These are phyloP conservation scores for Thalassia testudinum DNA, from an alignment of 116 monocot genomes.

Conservation along the genomic window DNA sequence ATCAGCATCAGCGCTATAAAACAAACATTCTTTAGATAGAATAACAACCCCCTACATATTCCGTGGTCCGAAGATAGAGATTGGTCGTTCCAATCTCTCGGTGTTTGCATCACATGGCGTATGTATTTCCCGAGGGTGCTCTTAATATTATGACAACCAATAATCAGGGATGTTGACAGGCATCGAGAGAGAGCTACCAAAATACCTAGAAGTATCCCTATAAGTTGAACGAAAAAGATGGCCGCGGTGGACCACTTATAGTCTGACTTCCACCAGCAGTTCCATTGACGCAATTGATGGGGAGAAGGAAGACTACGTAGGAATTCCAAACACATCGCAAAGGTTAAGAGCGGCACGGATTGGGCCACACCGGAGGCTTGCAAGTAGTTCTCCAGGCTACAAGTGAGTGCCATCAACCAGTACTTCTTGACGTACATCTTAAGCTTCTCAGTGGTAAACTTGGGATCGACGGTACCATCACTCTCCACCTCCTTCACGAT, in stretches of 20 bases:
- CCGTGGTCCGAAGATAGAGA: no score
- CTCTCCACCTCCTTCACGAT: neutral
- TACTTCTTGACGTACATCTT: constrained; percentile 1
- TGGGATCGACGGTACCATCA: neutral
- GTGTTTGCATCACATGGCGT: no score
- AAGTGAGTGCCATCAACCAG: constrained; percentile 8
- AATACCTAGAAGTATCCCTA: neutral
- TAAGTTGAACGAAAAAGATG: neutral
- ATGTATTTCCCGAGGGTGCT: no score
- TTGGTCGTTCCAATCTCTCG: no score
- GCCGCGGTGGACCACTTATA: neutral
- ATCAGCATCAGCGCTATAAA: no score
- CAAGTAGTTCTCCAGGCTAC: neutral
- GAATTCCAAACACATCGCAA: neutral
- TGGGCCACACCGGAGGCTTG: neutral
- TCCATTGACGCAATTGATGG: neutral
- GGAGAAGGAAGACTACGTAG: neutral
- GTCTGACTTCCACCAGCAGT: neutral
- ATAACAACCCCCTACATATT: no score
- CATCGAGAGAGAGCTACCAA: neutral
- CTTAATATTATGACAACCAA: no score
- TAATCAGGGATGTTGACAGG: no score
- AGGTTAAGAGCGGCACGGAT: neutral
- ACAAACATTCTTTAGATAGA: no score
- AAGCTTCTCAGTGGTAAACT: neutral